phyloP scores from a whole-genome alignment of 371 early-diverging fungal species.

The Choanephora cucurbitarum region DNA sequence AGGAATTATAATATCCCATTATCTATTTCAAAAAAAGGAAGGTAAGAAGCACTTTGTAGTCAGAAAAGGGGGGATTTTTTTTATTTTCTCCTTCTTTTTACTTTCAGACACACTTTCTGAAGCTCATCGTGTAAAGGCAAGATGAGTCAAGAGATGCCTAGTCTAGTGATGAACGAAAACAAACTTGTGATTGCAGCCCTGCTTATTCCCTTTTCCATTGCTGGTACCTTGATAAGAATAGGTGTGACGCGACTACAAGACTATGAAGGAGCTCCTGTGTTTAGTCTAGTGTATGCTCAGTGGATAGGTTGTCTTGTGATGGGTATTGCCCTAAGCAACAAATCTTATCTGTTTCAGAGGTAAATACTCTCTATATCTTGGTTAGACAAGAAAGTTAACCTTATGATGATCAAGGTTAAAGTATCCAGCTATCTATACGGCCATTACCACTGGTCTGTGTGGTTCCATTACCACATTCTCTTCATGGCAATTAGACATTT shows the following conservation, averaged over 20 bases:
- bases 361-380: constrained; percentile 6
- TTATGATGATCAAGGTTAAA: no score
- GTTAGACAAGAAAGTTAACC: no score
- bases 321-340: constrained; percentile 47
- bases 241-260: constrained; percentile 56
- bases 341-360: constrained; percentile 22
- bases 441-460: constrained; percentile 76
- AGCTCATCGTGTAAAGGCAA: no score
- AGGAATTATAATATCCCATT: no score
- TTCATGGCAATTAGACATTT: constrained; percentile 72
- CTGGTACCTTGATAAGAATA: constrained; percentile 67
- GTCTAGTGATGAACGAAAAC: constrained; percentile 32
- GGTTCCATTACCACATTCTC: constrained; percentile 89
- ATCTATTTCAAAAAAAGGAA: no score
- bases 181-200: constrained; percentile 32
- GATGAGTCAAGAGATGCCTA: no score
- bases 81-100: no score
- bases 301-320: constrained; percentile 74
- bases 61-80: no score
- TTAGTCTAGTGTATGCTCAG: constrained; percentile 68
- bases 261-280: constrained; percentile 64
- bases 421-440: constrained; percentile 60
- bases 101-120: no score
- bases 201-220: constrained; percentile 64
- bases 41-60: no score